Evolutionary conservation across 2,329 filamentous ascomycete species (phyloP), one percentile per base, ranked within the genome.

Genomic region (Aspergillus sojae): DNA sequence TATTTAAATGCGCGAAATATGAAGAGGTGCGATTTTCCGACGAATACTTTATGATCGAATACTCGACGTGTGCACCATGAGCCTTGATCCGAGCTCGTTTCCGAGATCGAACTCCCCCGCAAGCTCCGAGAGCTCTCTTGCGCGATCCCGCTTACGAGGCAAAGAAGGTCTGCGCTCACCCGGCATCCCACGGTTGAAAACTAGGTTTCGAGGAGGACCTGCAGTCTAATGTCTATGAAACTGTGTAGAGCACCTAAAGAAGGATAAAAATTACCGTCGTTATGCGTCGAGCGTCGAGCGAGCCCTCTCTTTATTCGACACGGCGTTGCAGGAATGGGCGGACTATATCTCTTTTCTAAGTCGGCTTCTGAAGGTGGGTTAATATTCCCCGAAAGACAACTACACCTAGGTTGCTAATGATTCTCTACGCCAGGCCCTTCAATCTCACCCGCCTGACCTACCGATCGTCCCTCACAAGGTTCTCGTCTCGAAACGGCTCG

Each of bases 271-370:
- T 64, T 94, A 92, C 76, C 92, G 94, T 69, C 91, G 94, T 77
- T 99, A 98, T 87, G 93, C 93, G 52, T 88, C 90, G 56, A 91
- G 89, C 63, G 89, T 99, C 68, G 94, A 98, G 74, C 88, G 93
- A 77, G 91, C 93, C 39, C 85, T 99, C 66, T 87, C 91, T 53
- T 85, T 97, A 39, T 99, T 97, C 81, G 95, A 99, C 76, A 94
- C 92, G 19, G 89, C 93, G 34, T 84, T 97, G 70, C 93, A 98
- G 80, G 95, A 99, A 88, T 99, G 95, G 95, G 95, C 96, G 56
- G 95, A 99, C 81, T 99, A 99, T 76, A 99, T 99, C 73, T 97
- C 94, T 21, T 99, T 98, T 77, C 82, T 99, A 61, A 96, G 92
- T 75, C 89, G 93, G 66, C 84, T 99, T 56, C 84, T 97, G 66